Conservation (phyloP, 306 rosid species). For the Ziziphus jujuba region DNA sequence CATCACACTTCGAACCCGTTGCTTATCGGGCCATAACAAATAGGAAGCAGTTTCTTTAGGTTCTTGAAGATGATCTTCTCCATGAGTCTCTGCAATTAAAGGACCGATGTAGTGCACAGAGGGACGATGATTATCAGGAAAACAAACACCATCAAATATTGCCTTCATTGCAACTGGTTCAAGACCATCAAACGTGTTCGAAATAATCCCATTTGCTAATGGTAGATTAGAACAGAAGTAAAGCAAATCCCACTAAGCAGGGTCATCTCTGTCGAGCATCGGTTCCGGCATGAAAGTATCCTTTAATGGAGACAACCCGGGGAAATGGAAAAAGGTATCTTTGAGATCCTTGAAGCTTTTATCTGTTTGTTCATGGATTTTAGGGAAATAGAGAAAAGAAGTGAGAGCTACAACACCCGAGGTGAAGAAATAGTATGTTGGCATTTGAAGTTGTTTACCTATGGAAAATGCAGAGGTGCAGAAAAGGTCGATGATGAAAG, state of each 20-base stretch:
- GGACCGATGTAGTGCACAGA: constrained; percentile 27
- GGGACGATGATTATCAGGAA: constrained; percentile 14
- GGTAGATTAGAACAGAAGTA: constrained; percentile 8
- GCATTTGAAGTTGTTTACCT: constrained; percentile 18
- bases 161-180: constrained; percentile 16
- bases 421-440: constrained; percentile 29
- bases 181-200: constrained; percentile 28
- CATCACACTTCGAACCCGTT: constrained; percentile 28
- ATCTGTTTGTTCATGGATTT: background rate
- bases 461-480: constrained; percentile 17
- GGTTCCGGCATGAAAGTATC: constrained; percentile 4
- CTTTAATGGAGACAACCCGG: constrained; percentile 17
- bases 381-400: constrained; percentile 13
- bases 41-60: background rate
- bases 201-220: constrained; percentile 14
- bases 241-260: background rate
- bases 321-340: background rate
- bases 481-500: constrained; percentile 33
- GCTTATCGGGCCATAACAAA: constrained; percentile 28
- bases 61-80: too few species aligned
- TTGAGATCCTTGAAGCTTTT: constrained; percentile 20
- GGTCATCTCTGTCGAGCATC: constrained; percentile 15
- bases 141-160: constrained; percentile 11
- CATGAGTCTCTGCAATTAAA: background rate
- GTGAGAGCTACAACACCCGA: constrained; percentile 25